Evolutionary conservation across 805 yeast genomes (phyloP), one percentile per base, ranked within the genome.

Genomic region (Monosporozyma aerobia): DNA sequence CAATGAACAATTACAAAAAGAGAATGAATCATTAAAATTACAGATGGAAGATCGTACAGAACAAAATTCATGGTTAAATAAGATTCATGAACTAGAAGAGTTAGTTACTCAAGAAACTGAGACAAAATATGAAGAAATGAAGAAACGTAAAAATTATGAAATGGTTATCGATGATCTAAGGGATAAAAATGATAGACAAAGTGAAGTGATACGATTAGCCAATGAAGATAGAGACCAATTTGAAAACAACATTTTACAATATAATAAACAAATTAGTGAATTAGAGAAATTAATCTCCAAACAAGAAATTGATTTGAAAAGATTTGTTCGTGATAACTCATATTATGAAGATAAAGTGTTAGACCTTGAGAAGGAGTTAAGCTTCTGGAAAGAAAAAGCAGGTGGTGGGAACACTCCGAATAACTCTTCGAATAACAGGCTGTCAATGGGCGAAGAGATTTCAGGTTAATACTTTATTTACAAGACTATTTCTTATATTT

Each of bases 151-250:
- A 56, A 70, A 63, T 32, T 65, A 83, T 44, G 81, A 81, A 57
- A 76, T 83, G 55, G 69, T 75, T 4, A 68, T 82, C 32, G 78
- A 77, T 49, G 83, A 82, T 30, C 67, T 83, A 47, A 76, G 77
- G 52, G 72, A 73, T 39, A 74, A 79, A 47, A 73, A 75, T 51
- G 79, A 75, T 30, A 78, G 73, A 56, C 84, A 83, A 57, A 61
- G 72, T 3, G 72, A 71, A 46, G 75, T 80, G 25, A 72, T 79
- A 39, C 73, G 75, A 50, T 69, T 75, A 51, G 81, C 81, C 53
- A 78, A 78, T 54, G 82, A 77, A 49, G 90, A 84, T 57, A 81
- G 80, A 60, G 71, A 76, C 55, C 75, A 76, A 51, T 75, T 77
- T 54, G 83, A 80, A 55, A 72, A 74, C 46, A 78, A 78, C 53